Conservation (phyloP, 73 alveolate genomes). For the Paraurostyla sp. region DNA sequence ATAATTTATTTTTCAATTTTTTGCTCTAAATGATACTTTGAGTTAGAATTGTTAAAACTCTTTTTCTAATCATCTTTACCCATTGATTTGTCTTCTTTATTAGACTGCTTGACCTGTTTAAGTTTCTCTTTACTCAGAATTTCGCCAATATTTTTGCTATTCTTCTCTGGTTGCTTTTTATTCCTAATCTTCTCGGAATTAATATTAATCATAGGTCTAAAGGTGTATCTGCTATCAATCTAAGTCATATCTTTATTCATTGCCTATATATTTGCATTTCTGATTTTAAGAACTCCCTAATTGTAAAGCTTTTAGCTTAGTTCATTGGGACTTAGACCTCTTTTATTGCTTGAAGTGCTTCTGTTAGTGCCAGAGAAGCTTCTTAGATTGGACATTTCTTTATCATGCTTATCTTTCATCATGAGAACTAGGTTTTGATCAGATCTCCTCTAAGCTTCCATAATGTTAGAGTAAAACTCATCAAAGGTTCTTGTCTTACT, state of each 20-base stretch:
- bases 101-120: neutral
- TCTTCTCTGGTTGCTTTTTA: neutral
- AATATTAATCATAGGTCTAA: neutral
- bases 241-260: neutral
- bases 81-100: no score
- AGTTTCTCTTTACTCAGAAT: neutral
- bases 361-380: neutral
- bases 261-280: neutral
- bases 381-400: neutral
- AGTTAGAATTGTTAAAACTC: no score
- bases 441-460: neutral
- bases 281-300: neutral
- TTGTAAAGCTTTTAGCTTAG: neutral
- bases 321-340: neutral
- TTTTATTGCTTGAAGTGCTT: neutral
- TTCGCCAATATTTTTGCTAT: neutral
- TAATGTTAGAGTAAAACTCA: neutral
- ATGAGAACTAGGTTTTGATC: neutral
- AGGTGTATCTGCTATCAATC: slow-evolving; percentile 13
- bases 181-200: neutral
- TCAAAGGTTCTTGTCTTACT: slow-evolving; percentile 1
- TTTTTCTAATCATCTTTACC: no score
- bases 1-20: neutral
- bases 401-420: neutral
- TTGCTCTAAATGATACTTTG: neutral